Evolutionary conservation across 1,139 yeast genomes (phyloP).

Genomic region (Zygosaccharomyces pseudobailii): DNA sequence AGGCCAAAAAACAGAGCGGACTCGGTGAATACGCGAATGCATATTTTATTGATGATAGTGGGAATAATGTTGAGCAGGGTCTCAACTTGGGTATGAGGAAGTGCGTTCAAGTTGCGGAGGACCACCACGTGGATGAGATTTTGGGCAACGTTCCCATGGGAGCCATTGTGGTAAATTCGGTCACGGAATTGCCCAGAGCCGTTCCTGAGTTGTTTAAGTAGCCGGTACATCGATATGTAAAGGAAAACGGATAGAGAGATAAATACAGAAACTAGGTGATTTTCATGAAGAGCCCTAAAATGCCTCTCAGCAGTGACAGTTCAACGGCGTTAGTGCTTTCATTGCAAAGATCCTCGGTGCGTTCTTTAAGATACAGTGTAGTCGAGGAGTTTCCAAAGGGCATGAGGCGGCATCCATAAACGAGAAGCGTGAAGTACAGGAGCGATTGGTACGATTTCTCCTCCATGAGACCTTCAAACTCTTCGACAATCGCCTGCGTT

Average conservation of each 20-base stretch:
- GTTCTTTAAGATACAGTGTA: constrained; percentile 20
- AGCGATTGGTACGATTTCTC: constrained; percentile 17
- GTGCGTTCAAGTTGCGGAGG: constrained; percentile 41
- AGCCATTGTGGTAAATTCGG: constrained; percentile 41
- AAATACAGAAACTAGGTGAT: neutral
- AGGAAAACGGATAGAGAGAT: neutral
- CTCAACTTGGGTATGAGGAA: constrained; percentile 41
- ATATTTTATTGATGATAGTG: constrained; percentile 81
- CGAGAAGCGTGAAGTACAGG: constrained; percentile 24
- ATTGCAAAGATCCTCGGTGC: constrained; percentile 21
- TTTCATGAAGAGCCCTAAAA: constrained; percentile 21
- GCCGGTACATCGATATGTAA: constrained; percentile 33
- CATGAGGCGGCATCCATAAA: constrained; percentile 21
- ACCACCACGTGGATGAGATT: constrained; percentile 37
- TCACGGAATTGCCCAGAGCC: constrained; percentile 44
- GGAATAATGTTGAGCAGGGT: constrained; percentile 50
- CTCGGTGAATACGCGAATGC: constrained; percentile 44
- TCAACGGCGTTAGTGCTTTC: constrained; percentile 25
- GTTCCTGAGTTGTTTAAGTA: constrained; percentile 45
- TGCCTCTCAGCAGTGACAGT: constrained; percentile 22
- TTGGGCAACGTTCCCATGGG: constrained; percentile 39
- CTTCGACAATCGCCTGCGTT: constrained; percentile 8
- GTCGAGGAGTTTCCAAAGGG: constrained; percentile 17
- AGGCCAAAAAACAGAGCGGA: constrained; percentile 61
- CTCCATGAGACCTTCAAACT: constrained; percentile 23